These are phyloP conservation scores for Primulina eburnea DNA, from an alignment of 257 asterid species.

Conservation along the genomic window DNA sequence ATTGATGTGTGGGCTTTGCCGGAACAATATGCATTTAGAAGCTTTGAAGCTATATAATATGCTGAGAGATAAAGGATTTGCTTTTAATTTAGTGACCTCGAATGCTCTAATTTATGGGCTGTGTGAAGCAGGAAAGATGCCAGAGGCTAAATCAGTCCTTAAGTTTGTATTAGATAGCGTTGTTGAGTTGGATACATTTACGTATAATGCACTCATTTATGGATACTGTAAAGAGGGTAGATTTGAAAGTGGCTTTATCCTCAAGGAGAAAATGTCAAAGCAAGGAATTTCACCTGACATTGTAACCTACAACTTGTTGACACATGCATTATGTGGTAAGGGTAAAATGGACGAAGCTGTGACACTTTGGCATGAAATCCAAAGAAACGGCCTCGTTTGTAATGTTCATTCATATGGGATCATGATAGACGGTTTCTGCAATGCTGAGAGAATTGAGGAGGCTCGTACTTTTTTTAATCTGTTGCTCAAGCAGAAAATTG, in stretches of 20 bases:
- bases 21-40: conserved; percentile 53
- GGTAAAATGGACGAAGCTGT: conserved; percentile 71
- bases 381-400: conserved; percentile 45
- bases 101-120: conserved; percentile 78
- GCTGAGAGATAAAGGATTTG: conserved; percentile 53
- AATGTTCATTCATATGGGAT: conserved; percentile 52
- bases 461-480: conserved; percentile 48
- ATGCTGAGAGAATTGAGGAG: conserved; percentile 54
- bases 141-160: conserved; percentile 50
- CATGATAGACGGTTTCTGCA: conserved; percentile 71
- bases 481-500: conserved; percentile 39
- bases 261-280: conserved; percentile 69
- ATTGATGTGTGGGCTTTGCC: conserved; percentile 66
- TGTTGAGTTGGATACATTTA: conserved; percentile 45
- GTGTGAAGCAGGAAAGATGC: conserved; percentile 55
- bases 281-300: conserved; percentile 53
- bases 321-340: conserved; percentile 44
- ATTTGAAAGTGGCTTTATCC: conserved; percentile 55
- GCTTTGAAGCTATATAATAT: conserved; percentile 58
- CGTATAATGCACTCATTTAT: conserved; percentile 70
- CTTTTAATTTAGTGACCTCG: conserved; percentile 58
- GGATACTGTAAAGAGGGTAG: conserved; percentile 59
- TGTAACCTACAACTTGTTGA: conserved; percentile 56
- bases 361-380: conserved; percentile 74
- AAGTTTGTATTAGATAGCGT: conserved; percentile 46